These are phyloP conservation scores for Penicillium parvum DNA, from an alignment of 495 filamentous ascomycete species.

Conservation along the genomic window DNA sequence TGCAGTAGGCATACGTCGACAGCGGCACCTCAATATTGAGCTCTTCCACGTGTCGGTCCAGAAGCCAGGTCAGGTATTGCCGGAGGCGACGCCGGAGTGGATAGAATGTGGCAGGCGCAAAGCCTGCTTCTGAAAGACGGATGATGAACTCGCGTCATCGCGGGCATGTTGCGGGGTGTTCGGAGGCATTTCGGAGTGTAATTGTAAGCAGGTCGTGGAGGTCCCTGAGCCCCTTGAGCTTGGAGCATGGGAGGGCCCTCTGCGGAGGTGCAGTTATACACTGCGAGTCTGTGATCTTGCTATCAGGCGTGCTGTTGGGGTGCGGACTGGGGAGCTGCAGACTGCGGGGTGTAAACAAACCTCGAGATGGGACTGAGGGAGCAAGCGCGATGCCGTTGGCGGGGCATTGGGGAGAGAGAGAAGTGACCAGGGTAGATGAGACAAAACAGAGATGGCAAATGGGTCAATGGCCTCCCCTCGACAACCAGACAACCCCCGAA, in stretches of 20 bases:
- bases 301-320: no score
- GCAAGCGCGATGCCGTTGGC: background rate
- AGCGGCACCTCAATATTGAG: slow-evolving; percentile 67
- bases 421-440: background rate
- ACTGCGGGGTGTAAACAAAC: slow-evolving; percentile 2
- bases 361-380: background rate
- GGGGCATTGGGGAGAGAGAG: background rate
- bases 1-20: slow-evolving; percentile 77
- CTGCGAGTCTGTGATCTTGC: no score
- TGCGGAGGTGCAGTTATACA: no score
- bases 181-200: slow-evolving; percentile 4
- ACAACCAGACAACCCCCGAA: no score
- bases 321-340: no score
- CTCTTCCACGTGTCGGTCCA: slow-evolving; percentile 54
- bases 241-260: background rate
- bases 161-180: slow-evolving; percentile 18
- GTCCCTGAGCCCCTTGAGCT: background rate
- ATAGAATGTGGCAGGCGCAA: slow-evolving; percentile 53
- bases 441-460: background rate
- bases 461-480: background rate
- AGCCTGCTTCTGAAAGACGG: slow-evolving; percentile 53
- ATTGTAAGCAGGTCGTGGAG: background rate
- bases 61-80: slow-evolving; percentile 47
- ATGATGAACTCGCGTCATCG: slow-evolving; percentile 34
- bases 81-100: slow-evolving; percentile 57